These are phyloP conservation scores for Hericium alpestre DNA, from an alignment of 768 basidiomycete genomes.

Conservation along the genomic window DNA sequence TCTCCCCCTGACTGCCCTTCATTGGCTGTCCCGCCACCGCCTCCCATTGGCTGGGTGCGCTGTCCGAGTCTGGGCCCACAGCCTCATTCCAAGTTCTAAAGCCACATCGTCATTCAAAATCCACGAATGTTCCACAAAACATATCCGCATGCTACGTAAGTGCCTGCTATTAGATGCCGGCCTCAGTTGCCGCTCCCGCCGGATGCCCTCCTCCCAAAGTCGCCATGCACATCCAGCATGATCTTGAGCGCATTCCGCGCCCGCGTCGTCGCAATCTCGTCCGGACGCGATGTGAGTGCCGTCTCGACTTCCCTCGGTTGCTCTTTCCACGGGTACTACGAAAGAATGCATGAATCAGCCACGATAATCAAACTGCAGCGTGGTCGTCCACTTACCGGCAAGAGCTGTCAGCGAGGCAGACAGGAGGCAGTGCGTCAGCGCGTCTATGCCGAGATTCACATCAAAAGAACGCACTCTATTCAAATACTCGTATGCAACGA, in stretches of 20 bases:
- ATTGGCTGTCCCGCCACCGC: background rate
- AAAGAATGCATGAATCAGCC: conserved; percentile 12
- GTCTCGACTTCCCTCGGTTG: conserved; percentile 60
- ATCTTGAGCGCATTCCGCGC: conserved; percentile 94
- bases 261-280: conserved; percentile 80
- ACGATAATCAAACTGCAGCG: background rate
- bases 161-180: background rate
- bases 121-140: background rate
- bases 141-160: background rate
- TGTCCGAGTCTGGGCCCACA: background rate
- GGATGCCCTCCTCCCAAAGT: conserved; percentile 33
- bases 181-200: background rate
- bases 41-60: background rate
- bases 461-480: conserved; percentile 36
- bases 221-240: conserved; percentile 80
- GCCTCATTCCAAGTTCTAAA: background rate
- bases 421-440: background rate
- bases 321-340: conserved; percentile 74
- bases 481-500: conserved; percentile 70
- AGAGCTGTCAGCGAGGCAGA: conserved; percentile 1
- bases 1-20: background rate
- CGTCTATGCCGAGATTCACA: background rate
- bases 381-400: conserved; percentile 9
- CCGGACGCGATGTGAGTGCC: conserved; percentile 55
- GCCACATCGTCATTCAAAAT: background rate